Evolutionary conservation across 257 asterid genomes (phyloP).

Genomic region (Osmanthus fragrans): DNA sequence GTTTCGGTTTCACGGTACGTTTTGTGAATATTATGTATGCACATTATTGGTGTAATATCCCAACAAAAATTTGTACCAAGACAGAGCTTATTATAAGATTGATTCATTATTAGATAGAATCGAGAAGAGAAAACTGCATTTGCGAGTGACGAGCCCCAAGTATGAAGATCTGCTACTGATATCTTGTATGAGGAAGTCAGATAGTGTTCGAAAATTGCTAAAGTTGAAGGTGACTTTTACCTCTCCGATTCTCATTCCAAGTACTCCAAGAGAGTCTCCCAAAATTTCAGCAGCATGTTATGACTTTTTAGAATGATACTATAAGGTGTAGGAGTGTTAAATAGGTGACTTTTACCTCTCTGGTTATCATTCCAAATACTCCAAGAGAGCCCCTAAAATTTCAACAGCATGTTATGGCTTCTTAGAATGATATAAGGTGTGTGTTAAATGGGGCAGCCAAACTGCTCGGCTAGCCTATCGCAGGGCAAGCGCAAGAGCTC

Average conservation of each 20-base stretch:
- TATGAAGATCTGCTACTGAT: constrained; percentile 18
- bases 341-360: constrained; percentile 34
- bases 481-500: too few species aligned
- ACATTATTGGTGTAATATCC: too few species aligned
- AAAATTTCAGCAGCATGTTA: constrained; percentile 1
- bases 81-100: constrained; percentile 2
- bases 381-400: constrained; percentile 17
- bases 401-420: constrained; percentile 3
- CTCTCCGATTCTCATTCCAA: constrained; percentile 17
- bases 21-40: too few species aligned
- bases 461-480: too few species aligned
- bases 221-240: constrained; percentile 42
- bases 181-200: constrained; percentile 44
- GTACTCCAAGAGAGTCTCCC: constrained; percentile 25
- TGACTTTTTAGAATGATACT: not conserved
- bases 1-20: too few species aligned
- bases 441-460: too few species aligned
- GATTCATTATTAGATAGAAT: constrained; percentile 8
- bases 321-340: too few species aligned
- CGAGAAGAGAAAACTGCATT: not conserved
- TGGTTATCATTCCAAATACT: constrained; percentile 16
- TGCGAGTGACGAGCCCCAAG: constrained; percentile 8
- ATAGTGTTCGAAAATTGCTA: constrained; percentile 22
- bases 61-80: not conserved
- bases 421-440: not conserved